Conservation (phyloP, 441 rosid genomes). For the Adansonia gregorii region DNA sequence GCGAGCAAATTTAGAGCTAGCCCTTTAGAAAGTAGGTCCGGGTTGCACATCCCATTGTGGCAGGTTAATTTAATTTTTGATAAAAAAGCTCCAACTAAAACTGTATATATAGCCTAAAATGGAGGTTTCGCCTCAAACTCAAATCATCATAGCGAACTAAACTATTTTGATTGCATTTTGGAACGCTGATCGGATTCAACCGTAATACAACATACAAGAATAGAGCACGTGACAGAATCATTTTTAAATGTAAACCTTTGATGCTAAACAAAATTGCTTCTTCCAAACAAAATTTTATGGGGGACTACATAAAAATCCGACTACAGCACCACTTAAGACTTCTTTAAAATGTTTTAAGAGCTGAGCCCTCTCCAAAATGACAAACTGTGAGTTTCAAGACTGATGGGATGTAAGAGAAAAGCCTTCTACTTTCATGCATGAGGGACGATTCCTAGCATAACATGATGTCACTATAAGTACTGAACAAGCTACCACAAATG, state of each 20-base stretch:
- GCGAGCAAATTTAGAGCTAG: not conserved
- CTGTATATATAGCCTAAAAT: not conserved
- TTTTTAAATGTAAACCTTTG: not conserved
- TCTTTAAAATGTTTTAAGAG: not conserved
- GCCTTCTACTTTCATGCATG: not conserved
- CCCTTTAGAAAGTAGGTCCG: not conserved
- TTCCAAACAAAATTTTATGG: not conserved
- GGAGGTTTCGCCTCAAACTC: not conserved
- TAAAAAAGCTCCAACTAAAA: no score
- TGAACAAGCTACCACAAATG: not conserved
- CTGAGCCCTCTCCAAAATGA: not conserved
- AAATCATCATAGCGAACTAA: not conserved
- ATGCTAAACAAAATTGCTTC: not conserved
- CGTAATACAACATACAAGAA: not conserved
- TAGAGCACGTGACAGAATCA: not conserved
- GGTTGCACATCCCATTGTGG: not conserved
- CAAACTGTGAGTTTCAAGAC: not conserved
- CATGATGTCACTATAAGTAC: not conserved
- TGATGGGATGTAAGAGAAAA: not conserved
- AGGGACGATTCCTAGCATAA: not conserved
- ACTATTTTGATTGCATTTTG: not conserved
- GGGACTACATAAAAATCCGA: not conserved
- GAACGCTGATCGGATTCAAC: not conserved
- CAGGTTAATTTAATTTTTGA: not conserved
- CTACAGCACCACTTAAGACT: no score